Conservation (phyloP, 768 basidiomycete genomes). For the Boletus barrowsii region DNA sequence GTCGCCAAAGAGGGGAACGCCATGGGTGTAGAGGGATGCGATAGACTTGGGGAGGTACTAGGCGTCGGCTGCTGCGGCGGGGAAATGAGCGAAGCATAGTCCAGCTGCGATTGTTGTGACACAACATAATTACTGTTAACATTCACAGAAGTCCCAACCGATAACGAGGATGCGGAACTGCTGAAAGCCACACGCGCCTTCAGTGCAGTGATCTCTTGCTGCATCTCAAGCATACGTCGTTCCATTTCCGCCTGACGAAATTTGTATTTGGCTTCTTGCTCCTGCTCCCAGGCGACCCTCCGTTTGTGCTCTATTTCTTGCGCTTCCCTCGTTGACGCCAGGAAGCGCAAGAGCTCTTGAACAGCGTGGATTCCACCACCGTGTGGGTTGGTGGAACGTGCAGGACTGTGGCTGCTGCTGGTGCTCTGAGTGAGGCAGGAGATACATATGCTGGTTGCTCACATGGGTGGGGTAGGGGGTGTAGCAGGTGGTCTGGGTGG, state of each 20-base stretch:
- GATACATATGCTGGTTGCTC: constrained; percentile 16
- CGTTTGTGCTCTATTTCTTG: constrained; percentile 60
- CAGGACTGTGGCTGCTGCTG: constrained; percentile 8
- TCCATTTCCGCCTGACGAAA: constrained; percentile 61
- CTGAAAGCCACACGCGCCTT: constrained; percentile 37
- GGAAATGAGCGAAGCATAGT: constrained; percentile 1
- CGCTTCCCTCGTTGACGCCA: constrained; percentile 55
- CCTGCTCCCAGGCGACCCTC: constrained; percentile 64
- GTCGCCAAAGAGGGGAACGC: constrained; percentile 16
- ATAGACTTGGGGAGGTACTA: constrained; percentile 27
- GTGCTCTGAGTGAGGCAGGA: not conserved
- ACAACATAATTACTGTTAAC: not conserved
- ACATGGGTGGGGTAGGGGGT: constrained; percentile 38
- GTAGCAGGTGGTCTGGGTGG: constrained; percentile 27
- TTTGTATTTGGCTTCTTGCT: constrained; percentile 58
- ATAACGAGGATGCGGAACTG: constrained; percentile 8
- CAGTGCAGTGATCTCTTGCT: constrained; percentile 48
- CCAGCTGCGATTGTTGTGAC: constrained; percentile 10
- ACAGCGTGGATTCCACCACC: constrained; percentile 43
- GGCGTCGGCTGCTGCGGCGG: constrained; percentile 30
- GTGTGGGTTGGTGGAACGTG: constrained; percentile 29
- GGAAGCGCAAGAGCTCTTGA: constrained; percentile 58
- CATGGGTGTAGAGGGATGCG: constrained; percentile 28
- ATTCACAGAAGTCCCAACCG: not conserved
- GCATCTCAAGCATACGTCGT: constrained; percentile 51